A percentile compares a stretch with the other conserved stretches of the same genome.
Evolutionary conservation across 164 flowering plant species (phyloP).

Genomic region (Annona squamosa): DNA sequence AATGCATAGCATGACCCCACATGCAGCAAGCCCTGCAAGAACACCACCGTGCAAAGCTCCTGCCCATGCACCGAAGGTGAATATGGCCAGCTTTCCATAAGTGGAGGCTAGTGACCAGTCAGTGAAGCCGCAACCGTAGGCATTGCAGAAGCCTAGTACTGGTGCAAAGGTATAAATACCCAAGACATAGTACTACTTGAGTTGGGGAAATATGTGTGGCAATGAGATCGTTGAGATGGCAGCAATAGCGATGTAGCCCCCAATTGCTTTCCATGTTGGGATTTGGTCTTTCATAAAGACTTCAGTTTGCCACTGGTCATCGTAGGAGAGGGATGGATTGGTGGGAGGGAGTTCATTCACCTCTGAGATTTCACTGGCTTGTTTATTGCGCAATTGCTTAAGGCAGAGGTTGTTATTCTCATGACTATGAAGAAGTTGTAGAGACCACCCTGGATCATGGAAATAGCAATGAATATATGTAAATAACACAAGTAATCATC

Average conservation of each 20-base stretch:
- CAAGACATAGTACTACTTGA: slow-evolving; percentile 39
- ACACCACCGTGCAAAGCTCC: slow-evolving; percentile 50
- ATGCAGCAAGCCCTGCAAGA: slow-evolving; percentile 50
- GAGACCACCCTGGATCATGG: slow-evolving; percentile 33
- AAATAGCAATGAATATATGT: slow-evolving; percentile 33
- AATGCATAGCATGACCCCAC: slow-evolving; percentile 62
- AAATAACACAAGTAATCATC: background rate
- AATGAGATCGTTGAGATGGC: slow-evolving; percentile 27
- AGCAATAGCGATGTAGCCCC: slow-evolving; percentile 35
- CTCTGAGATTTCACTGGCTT: background rate
- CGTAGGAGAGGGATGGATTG: slow-evolving; percentile 13
- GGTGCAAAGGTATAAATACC: slow-evolving; percentile 42
- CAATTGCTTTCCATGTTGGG: slow-evolving; percentile 32
- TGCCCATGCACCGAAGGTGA: slow-evolving; percentile 47
- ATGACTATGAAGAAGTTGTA: slow-evolving; percentile 29
- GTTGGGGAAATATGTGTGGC: slow-evolving; percentile 43
- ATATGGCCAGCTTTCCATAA: slow-evolving; percentile 52
- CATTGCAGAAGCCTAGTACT: slow-evolving; percentile 46
- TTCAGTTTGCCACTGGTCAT: slow-evolving; percentile 28
- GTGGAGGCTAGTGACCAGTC: slow-evolving; percentile 53
- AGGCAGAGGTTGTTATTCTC: slow-evolving; percentile 7
- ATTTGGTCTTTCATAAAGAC: slow-evolving; percentile 45
- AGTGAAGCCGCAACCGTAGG: slow-evolving; percentile 55
- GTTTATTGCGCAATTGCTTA: slow-evolving; percentile 10
- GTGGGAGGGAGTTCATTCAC: background rate